Evolutionary conservation across 129 eudicot genomes (phyloP), one percentile per base, ranked within the genome.

Genomic region (Lonicera japonica): DNA sequence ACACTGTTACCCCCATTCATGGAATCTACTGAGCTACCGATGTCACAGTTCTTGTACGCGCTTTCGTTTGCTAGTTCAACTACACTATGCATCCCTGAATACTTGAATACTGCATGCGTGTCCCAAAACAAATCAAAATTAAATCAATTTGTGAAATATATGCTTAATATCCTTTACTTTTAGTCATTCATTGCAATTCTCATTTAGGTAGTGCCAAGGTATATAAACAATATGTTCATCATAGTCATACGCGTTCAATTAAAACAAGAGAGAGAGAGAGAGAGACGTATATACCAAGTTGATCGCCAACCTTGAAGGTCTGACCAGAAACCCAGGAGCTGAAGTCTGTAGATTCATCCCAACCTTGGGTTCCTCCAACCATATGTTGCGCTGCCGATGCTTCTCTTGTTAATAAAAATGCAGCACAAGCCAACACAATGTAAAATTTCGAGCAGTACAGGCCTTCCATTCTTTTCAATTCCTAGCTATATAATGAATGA

Each of bases 321-420:
- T 88, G 79, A 56, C 81, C 77, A 0, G 94, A 76, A 38, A 87
- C 82, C 96, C 96, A 88, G 0, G 96, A 54, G 41, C 68, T 66
- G 56, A 81, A 84, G 60, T 84, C 94, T 0, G 81, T 77, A 19
- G 94, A 88, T 61, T 84, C 81, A 39, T 79, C 94, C 96, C 96
- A 88, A 18, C 96, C 96, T 70, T 80, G 86, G 70, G 87, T 88
- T 71, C 96, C 96, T 52, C 96, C 96, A 4, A 88, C 96, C 0
- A 25, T 78, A 57, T 84, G 86, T 60, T 79, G 81, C 11, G 73
- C 72, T 1, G 81, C 89, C 8, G 50, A 56, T 12, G 59, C 69
- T 63, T 73, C 77, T 41, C 52, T 46, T 23, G 22, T 47, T 10
- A 56, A 5, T 29, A 68, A 5, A 20, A 77, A 36, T 20, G 55